These are phyloP conservation scores for Pythium vanterpoolii DNA, from an alignment of 352 stramenopile species.

Conservation along the genomic window DNA sequence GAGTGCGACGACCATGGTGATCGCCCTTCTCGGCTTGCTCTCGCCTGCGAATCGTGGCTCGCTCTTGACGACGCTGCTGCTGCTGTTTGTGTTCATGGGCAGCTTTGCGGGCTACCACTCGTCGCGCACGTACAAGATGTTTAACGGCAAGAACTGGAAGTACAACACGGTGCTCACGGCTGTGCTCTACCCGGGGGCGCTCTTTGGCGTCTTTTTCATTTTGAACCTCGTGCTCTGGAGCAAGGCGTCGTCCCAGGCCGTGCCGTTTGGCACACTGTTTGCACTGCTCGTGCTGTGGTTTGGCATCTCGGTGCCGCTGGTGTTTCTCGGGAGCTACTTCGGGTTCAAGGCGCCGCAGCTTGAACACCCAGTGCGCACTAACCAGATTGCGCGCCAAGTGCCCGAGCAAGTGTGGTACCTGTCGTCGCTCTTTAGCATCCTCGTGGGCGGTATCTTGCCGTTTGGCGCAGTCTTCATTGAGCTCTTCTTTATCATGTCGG, in stretches of 20 bases:
- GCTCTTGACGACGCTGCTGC: conserved; percentile 94
- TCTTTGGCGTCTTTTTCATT: conserved; percentile 95
- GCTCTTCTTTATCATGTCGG: conserved; percentile 99
- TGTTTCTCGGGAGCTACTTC: conserved; percentile 98
- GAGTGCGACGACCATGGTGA: conserved; percentile 94
- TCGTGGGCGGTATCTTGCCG: conserved; percentile 97
- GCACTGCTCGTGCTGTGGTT: conserved; percentile 97
- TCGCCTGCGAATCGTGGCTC: conserved; percentile 97
- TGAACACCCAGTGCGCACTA: conserved; percentile 88
- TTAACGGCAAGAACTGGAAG: conserved; percentile 97
- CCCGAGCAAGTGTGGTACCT: conserved; percentile 96
- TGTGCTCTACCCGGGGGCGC: conserved; percentile 90
- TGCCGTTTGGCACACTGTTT: conserved; percentile 97
- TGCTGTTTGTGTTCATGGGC: conserved; percentile 98
- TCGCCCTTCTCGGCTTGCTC: conserved; percentile 93
- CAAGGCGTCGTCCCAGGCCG: conserved; percentile 82
- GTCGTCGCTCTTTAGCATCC: conserved; percentile 90
- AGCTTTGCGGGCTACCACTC: conserved; percentile 96
- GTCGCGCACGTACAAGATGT: conserved; percentile 98
- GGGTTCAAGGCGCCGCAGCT: conserved; percentile 88
- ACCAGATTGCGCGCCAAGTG: conserved; percentile 90
- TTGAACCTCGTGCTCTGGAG: conserved; percentile 95
- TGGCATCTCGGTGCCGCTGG: conserved; percentile 96
- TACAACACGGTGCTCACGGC: conserved; percentile 95
- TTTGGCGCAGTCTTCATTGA: conserved; percentile 99